Evolutionary conservation across 2,329 filamentous ascomycete species (phyloP).

Genomic region (Botrytis sinoallii): DNA sequence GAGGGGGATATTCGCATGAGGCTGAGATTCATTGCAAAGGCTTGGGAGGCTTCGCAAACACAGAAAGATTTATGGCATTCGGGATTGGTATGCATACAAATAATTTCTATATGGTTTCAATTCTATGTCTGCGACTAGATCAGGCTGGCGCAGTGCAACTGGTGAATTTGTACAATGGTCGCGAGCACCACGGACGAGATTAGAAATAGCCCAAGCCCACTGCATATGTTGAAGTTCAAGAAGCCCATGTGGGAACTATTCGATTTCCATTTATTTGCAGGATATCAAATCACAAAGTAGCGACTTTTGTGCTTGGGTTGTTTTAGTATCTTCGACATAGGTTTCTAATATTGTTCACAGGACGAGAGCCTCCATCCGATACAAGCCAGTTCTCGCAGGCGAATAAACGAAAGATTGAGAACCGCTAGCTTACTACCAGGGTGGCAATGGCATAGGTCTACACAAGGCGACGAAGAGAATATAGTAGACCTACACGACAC

Average conservation of each 20-base stretch:
- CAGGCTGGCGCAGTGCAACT: constrained; percentile 11
- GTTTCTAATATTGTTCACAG: constrained; percentile 35
- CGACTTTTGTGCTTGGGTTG: constrained; percentile 31
- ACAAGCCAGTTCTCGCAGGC: constrained; percentile 34
- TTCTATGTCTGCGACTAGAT: background rate
- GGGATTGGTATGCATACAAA: constrained; percentile 35
- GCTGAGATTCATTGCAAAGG: constrained; percentile 38
- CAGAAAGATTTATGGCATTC: constrained; percentile 25
- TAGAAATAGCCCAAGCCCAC: background rate
- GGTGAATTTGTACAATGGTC: background rate
- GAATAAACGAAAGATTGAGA: constrained; percentile 28
- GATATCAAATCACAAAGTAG: constrained; percentile 36
- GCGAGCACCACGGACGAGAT: constrained; percentile 19
- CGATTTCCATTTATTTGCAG: constrained; percentile 12
- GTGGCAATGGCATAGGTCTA: constrained; percentile 23
- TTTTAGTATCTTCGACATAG: constrained; percentile 35
- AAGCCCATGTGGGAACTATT: background rate
- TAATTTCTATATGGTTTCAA: constrained; percentile 24
- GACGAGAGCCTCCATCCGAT: constrained; percentile 32
- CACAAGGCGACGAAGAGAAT: constrained; percentile 24
- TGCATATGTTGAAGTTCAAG: background rate
- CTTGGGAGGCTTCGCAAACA: constrained; percentile 36
- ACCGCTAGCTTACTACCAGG: constrained; percentile 23
- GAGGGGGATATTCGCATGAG: constrained; percentile 40
- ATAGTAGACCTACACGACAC: constrained; percentile 30